Percentiles rank a stretch among this genome's conserved stretches.
phyloP scores from a whole-genome alignment of 345 rosid genomes.

The Raphanus raphanistrum region DNA sequence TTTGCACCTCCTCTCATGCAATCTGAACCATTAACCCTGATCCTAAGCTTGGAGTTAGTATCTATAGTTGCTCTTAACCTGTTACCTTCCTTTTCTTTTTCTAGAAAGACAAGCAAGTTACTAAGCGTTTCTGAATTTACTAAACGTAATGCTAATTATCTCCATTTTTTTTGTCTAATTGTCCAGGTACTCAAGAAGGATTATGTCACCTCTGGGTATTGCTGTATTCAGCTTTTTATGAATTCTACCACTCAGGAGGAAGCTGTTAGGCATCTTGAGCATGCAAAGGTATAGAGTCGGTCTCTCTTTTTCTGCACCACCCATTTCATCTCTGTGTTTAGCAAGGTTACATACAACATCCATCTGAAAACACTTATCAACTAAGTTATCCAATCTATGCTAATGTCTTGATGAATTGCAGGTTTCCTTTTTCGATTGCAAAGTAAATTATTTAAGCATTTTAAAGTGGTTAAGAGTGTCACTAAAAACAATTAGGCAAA shows the following conservation, averaged over 20 bases:
- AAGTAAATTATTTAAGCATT: not conserved
- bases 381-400: constrained; percentile 15
- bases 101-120: not conserved
- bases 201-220: constrained; percentile 91
- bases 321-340: constrained; percentile 21
- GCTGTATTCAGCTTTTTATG: constrained; percentile 92
- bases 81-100: constrained; percentile 14
- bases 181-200: constrained; percentile 92
- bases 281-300: constrained; percentile 67
- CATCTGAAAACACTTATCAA: not conserved
- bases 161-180: constrained; percentile 3
- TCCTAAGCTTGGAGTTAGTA: constrained; percentile 12
- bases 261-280: constrained; percentile 86
- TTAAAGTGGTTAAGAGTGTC: constrained; percentile 19
- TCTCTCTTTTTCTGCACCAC: constrained; percentile 16
- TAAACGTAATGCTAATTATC: constrained; percentile 5
- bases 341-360: not conserved
- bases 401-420: constrained; percentile 7
- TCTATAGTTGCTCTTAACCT: constrained; percentile 11
- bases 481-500: not conserved
- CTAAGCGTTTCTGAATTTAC: not conserved
- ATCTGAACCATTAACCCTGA: constrained; percentile 15
- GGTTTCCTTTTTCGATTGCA: not conserved
- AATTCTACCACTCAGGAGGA: constrained; percentile 86
- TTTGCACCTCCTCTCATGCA: constrained; percentile 13